Conservation (phyloP, 768 basidiomycete species). For the Rhodotorula sphaerocarpa region DNA sequence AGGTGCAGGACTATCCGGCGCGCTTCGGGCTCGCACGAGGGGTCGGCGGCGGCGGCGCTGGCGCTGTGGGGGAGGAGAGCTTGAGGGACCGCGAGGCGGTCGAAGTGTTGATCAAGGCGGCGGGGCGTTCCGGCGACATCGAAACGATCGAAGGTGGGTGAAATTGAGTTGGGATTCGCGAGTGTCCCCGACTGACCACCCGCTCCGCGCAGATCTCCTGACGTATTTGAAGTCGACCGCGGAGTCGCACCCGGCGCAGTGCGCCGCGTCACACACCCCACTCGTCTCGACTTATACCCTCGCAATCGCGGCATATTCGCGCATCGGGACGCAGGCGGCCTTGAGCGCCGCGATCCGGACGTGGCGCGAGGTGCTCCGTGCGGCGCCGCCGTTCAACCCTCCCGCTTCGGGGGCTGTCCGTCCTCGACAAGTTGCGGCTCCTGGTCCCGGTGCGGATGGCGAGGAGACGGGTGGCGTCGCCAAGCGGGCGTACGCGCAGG, state of each 20-base stretch:
- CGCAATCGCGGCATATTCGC: neutral
- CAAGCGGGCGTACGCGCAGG: too few species aligned
- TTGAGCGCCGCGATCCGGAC: neutral
- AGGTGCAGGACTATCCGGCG: slow-evolving; percentile 23
- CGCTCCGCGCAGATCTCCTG: neutral
- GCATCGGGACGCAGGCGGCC: neutral
- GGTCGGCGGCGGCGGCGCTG: too few species aligned
- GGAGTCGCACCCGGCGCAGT: neutral
- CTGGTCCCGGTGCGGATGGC: too few species aligned
- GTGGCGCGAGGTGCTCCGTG: neutral
- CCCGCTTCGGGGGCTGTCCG: too few species aligned
- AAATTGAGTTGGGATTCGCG: too few species aligned
- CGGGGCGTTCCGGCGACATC: slow-evolving; percentile 2
- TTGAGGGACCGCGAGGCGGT: slow-evolving; percentile 13
- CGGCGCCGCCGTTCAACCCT: too few species aligned
- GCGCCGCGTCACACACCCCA: neutral
- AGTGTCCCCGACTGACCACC: too few species aligned
- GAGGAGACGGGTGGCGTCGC: too few species aligned
- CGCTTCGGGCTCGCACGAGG: slow-evolving; percentile 13
- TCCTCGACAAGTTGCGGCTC: too few species aligned
- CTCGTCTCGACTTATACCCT: slow-evolving; percentile 1
- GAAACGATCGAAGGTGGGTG: slow-evolving; percentile 19
- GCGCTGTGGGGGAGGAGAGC: neutral
- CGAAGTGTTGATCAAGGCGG: slow-evolving; percentile 20
- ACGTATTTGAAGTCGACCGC: neutral